Evolutionary conservation across 495 filamentous ascomycete species (phyloP), one percentile per base, ranked within the genome.

Genomic region (Penicillium fimorum): DNA sequence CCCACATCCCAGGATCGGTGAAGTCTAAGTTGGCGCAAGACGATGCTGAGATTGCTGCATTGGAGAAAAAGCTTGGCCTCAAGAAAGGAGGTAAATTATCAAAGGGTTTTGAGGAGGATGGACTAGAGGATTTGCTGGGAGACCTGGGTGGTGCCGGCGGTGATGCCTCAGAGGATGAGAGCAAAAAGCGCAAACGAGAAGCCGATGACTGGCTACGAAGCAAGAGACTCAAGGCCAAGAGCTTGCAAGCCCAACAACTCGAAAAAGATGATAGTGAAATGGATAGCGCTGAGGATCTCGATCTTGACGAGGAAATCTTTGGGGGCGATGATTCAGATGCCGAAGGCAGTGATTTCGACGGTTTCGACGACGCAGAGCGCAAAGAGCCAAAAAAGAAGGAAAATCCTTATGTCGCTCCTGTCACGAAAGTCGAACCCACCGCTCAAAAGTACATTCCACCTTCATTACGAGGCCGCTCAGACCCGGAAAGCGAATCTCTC

Each of bases 41-140:
- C 53, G 90, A 97, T 62, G 85, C 83, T 3, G 90, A 96, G 58
- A 97, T 98, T 64, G 86, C 88, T 15, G 89, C 85, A 9, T 70
- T 97, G 54, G 95, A 98, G 73, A 90, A 86, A 74, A 95, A 89
- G 64, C 78, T 98, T 37, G 92, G 92, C 1, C 74, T 97, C 12
- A 96, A 88, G 69, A 83, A 83, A 18, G 88, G 87, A 50, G 93
- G 88, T 57, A 85, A 81, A 42, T 71, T 88, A 13, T 84, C 90
- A 0, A 88, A 91, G 62, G 79, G 84, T 0, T 91, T 89, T 55
- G 77, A 82, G n/a, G 91, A 97, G 8, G 92, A 96, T 67, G 95
- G 92, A 0, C 72, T 97, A 13, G 90, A 87, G 41, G 85, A 87
- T 53, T 67, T 97, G 24, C 70, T 97, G 45, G 88, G 84, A n/a